Conservation (phyloP, 768 basidiomycete genomes). For the Serendipita sp. region DNA sequence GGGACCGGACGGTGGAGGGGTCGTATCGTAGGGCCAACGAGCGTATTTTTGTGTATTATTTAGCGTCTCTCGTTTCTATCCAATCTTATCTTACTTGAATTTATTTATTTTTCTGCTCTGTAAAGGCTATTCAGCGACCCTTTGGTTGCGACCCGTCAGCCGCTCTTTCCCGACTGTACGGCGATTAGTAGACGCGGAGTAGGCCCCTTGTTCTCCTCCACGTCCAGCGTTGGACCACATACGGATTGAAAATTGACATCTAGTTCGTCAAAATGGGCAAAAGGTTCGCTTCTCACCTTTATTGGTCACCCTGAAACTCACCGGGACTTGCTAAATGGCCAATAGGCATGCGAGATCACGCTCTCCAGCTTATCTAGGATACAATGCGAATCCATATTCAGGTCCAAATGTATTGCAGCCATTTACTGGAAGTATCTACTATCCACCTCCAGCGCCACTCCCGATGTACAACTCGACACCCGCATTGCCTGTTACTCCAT, state of each 20-base stretch:
- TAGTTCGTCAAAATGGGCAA: neutral
- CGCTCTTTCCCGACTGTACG: neutral
- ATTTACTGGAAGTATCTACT: neutral
- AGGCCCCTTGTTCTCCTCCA: neutral
- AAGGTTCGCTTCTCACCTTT: neutral
- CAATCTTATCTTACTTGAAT: no score
- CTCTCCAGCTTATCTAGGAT: neutral
- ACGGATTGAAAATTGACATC: neutral
- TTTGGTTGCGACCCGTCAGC: no score
- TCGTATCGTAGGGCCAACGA: neutral
- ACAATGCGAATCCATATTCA: neutral
- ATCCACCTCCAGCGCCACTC: neutral
- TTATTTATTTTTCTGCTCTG: no score
- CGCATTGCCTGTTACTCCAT: neutral
- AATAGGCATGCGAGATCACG: neutral
- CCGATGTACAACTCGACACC: neutral
- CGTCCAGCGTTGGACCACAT: neutral
- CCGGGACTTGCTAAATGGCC: neutral
- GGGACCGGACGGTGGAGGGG: neutral
- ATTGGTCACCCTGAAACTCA: neutral
- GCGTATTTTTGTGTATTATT: no score
- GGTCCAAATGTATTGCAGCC: neutral
- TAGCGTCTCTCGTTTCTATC: no score
- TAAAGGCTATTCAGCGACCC: no score
- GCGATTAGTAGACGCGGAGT: neutral